Evolutionary conservation across 768 basidiomycete genomes (phyloP).

Genomic region (Suillus subalutaceus): DNA sequence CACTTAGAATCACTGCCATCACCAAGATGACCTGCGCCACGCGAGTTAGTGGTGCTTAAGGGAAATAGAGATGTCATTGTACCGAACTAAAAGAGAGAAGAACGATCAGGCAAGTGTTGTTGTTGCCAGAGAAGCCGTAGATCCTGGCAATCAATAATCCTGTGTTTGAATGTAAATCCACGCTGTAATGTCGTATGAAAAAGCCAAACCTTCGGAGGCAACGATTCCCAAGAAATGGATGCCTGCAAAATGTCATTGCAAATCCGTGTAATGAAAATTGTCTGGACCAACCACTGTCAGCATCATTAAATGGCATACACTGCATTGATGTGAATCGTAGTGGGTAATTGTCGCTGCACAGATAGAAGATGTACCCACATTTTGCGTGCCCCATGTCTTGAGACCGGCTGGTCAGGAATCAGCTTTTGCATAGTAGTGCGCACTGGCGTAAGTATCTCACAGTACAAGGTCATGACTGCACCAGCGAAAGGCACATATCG

Average conservation of each 20-base stretch:
- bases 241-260: neutral
- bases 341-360: neutral
- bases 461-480: slow-evolving; percentile 10
- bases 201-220: slow-evolving; percentile 1
- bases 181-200: neutral
- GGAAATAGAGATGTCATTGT: neutral
- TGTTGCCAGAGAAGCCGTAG: neutral
- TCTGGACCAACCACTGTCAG: neutral
- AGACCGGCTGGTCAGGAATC: neutral
- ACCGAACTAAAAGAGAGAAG: neutral
- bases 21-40: neutral
- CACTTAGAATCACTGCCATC: neutral
- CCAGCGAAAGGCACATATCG: slow-evolving; percentile 13
- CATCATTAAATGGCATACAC: neutral
- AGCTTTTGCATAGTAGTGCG: neutral
- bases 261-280: neutral
- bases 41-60: neutral
- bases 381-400: slow-evolving; percentile 1
- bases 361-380: neutral
- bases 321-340: neutral
- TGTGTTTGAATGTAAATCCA: neutral
- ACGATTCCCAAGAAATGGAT: slow-evolving; percentile 1
- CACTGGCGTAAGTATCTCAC: neutral
- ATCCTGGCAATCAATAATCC: slow-evolving; percentile 5
- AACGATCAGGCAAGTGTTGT: neutral